A percentile compares a stretch with the other conserved stretches of the same genome.
These are phyloP conservation scores for Pluteus cervinus DNA, from an alignment of 768 basidiomycete genomes.

Conservation along the genomic window DNA sequence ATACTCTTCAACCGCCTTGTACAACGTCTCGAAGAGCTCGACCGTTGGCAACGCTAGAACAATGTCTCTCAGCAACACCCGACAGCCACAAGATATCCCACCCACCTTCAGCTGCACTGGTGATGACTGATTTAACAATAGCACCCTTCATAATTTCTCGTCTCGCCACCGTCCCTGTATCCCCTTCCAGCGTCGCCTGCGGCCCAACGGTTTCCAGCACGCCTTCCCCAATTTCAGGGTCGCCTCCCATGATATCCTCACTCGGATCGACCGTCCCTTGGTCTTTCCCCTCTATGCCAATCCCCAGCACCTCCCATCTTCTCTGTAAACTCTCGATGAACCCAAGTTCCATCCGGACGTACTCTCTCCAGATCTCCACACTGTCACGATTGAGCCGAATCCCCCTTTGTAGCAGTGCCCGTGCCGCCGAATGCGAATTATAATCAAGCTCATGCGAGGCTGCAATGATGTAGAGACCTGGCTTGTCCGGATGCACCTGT, in stretches of 20 bases:
- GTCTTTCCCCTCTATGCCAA: conserved; percentile 31
- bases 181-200: conserved; percentile 31
- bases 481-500: conserved; percentile 77
- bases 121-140: conserved; percentile 74
- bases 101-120: conserved; percentile 67
- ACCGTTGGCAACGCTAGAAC: conserved; percentile 33
- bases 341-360: conserved; percentile 84
- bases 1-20: conserved; percentile 29
- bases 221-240: conserved; percentile 14
- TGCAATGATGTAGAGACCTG: conserved; percentile 77
- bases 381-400: conserved; percentile 71
- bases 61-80: conserved; percentile 10
- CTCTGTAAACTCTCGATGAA: conserved; percentile 77
- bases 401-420: conserved; percentile 80
- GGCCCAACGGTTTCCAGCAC: conserved; percentile 18
- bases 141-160: conserved; percentile 70
- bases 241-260: conserved; percentile 14
- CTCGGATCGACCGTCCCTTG: conserved; percentile 18
- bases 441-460: conserved; percentile 79
- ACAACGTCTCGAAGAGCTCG: conserved; percentile 35
- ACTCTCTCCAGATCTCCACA: conserved; percentile 81
- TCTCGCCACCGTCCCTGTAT: conserved; percentile 50
- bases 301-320: conserved; percentile 78
- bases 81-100: conserved; percentile 2
- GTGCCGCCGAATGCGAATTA: conserved; percentile 70